Evolutionary conservation across 805 yeast genomes (phyloP).

Genomic region (Ogataea pignaliae): DNA sequence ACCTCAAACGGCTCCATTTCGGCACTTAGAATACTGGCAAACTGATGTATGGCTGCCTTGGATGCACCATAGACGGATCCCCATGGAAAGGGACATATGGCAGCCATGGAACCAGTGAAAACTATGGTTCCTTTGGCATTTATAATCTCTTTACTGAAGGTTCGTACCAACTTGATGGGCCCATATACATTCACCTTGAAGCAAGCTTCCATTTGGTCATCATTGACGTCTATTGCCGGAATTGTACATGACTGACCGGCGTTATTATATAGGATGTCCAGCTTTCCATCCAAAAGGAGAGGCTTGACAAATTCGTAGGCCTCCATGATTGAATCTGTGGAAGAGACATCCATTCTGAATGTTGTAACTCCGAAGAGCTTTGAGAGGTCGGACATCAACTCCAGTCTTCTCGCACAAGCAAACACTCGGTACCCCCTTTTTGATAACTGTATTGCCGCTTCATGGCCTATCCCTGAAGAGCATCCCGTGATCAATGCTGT

Average conservation of each 20-base stretch:
- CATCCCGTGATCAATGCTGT: constrained; percentile 53
- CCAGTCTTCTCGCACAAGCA: constrained; percentile 70
- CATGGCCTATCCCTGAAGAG: constrained; percentile 53
- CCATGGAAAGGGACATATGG: constrained; percentile 65
- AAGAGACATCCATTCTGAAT: constrained; percentile 54
- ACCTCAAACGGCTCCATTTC: constrained; percentile 74
- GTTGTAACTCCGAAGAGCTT: constrained; percentile 37
- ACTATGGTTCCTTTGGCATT: constrained; percentile 65
- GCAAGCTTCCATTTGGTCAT: constrained; percentile 46
- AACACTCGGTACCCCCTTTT: constrained; percentile 46
- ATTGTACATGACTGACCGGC: constrained; percentile 59
- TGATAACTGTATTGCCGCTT: constrained; percentile 39
- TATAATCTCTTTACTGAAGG: constrained; percentile 38
- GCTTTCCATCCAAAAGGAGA: constrained; percentile 19
- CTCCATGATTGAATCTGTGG: constrained; percentile 40
- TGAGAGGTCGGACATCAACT: constrained; percentile 49
- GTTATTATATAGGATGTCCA: constrained; percentile 66
- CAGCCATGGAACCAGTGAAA: constrained; percentile 72
- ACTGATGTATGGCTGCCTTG: constrained; percentile 75
- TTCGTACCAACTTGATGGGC: constrained; percentile 59
- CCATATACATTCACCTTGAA: constrained; percentile 69
- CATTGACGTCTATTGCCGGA: constrained; percentile 64
- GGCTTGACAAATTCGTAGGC: constrained; percentile 39
- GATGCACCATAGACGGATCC: constrained; percentile 61
- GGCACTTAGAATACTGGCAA: constrained; percentile 55